Base-by-base conservation (phyloP, 306 rosid genomes). In the Medicago truncatula region DNA sequence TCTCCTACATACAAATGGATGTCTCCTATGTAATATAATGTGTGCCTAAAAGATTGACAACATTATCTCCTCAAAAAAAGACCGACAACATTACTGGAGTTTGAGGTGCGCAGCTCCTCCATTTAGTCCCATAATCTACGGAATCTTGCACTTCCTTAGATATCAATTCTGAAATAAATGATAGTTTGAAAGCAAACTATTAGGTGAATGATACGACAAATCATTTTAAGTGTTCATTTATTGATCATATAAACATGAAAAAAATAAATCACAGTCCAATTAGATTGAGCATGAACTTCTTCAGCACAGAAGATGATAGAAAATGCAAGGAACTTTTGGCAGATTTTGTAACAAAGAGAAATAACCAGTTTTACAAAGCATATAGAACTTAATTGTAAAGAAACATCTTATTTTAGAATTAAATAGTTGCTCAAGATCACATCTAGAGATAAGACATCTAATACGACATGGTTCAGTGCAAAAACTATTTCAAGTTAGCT, bases 61-160 rank as follows among this genome's bases (percentile, higher is more conserved):
- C 91, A 70, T 76, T 84, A 92, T 28, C 4, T 28, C 31, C 31
- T 28, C 4, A 28, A 28, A 28, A 28, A 28, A 28, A 28, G 31
- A 28, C 31, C 31, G 82, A 54, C 41, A 85, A 85, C 91, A 70
- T 76, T 82, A 92, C 99, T 74, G 87, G 82, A 84, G 74, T 44
- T 66, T 84, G 79, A 25, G 88, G 86, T 38, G 84, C 85, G 84
- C 80, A 75, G 67, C 83, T 82, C 85, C 85, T 68, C 99, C 99
- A 95, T 78, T 95, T 95, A 69, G 87, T 80, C 81, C 81, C n/a
- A 16, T 64, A 73, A 73, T 86, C 85, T 17, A 67, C 53, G 36
- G 92, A 81, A 67, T 89, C 92, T 86, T 75, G 87, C 75, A 56
- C 75, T 70, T 87, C 85, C 70, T 57, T 76, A 40, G 88, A 78